Base-by-base conservation (phyloP, 176 grass and related monocot genomes). In the Cenchrus fungigraminus region DNA sequence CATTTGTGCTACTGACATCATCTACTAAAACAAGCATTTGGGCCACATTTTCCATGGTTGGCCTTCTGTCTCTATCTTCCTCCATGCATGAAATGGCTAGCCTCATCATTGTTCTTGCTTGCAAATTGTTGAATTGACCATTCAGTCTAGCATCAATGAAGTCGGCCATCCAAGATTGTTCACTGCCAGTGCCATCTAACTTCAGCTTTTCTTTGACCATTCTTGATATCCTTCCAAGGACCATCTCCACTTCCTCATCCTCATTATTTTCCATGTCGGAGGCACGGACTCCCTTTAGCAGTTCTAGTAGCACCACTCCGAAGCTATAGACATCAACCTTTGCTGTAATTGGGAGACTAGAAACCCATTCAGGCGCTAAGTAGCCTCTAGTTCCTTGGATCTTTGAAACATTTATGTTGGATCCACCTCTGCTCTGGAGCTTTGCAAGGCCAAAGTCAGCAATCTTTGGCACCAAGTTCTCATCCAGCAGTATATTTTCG, bases 261-360 rank as follows among this genome's bases (percentile, higher is more conserved):
- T 46, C 76, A 66, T 82, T 37, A 43, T 66, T 79, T 61, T 68
- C 49, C 65, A 82, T 64, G 8, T 85, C 68, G 65, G 79, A 84
- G 50, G 76, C 34, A 46, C 87, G 65, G 42, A 12, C 16, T 32
- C 90, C 90, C 13, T 64, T 79, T 0, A 86, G 37, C 58, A 92
- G 22, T 75, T 92, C 87, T 12, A 92, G 73, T 25, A 92, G 66
- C 55, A 92, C 90, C 3, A 83, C 83, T 43, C 87, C 82, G 0
- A 83, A 87, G 68, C 91, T 92, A 29, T 87, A 89, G 19, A 92
- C 84, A 44, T 92, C 80, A 45, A 89, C 84, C 67, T 92, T 89
- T 74, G 75, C 87, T 34, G 91, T 89, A 15, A 92, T 85, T 34
- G 87, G 87, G 43, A 83, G 68, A 71, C 86, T 87, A 32, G 68